Evolutionary conservation across 225 moss, liverwort and hornwort genomes (phyloP).

Genomic region (Rhytidiadelphus loreus): DNA sequence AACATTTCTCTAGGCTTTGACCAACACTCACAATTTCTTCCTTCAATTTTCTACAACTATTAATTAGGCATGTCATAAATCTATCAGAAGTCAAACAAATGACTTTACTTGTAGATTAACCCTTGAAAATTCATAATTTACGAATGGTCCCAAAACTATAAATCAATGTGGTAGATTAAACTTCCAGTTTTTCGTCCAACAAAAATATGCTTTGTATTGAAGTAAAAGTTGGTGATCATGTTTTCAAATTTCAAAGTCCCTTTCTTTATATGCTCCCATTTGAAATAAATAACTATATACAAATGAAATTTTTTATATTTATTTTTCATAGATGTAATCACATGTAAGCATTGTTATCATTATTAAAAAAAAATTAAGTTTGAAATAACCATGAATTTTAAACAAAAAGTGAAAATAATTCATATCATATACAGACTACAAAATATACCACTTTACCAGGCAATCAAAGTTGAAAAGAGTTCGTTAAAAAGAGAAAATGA

Average conservation of each 20-base stretch:
- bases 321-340: neutral
- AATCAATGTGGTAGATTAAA: neutral
- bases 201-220: neutral
- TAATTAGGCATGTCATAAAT: neutral
- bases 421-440: neutral
- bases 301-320: neutral
- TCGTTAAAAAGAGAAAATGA: neutral
- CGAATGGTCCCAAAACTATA: neutral
- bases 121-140: neutral
- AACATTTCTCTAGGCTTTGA: too few species aligned
- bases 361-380: rapidly evolving
- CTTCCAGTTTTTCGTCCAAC: neutral
- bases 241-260: neutral
- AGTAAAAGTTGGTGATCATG: neutral
- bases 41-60: neutral
- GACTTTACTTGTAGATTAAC: neutral
- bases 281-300: too few species aligned
- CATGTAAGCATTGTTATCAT: too few species aligned
- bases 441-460: neutral
- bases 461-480: neutral
- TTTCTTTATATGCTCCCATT: too few species aligned
- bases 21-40: neutral
- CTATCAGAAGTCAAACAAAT: neutral
- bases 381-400: neutral
- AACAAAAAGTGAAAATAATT: neutral